Evolutionary conservation across 2,329 filamentous ascomycete species (phyloP).

Genomic region (Parastagonospora nodorum): DNA sequence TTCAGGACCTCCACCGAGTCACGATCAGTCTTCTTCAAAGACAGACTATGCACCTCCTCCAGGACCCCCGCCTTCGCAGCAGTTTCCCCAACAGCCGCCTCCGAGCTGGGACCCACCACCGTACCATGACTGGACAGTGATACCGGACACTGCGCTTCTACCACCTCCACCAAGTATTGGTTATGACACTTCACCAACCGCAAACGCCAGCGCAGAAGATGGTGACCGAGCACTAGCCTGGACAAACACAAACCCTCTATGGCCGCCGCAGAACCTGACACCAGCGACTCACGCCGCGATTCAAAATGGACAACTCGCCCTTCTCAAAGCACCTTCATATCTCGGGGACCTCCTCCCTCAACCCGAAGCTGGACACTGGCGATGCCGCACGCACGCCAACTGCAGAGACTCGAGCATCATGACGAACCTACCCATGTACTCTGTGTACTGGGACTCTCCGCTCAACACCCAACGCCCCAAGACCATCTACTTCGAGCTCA

Average conservation of each 20-base stretch:
- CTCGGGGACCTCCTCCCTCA: slow-evolving; percentile 54
- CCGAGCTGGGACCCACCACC: slow-evolving; percentile 55
- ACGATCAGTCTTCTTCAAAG: slow-evolving; percentile 12
- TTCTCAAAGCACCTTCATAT: slow-evolving; percentile 40
- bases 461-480: slow-evolving; percentile 59
- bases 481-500: slow-evolving; percentile 74
- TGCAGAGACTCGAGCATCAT: slow-evolving; percentile 67
- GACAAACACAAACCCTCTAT: slow-evolving; percentile 66
- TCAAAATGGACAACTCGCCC: slow-evolving; percentile 55
- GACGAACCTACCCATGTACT: slow-evolving; percentile 72
- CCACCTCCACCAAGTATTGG: slow-evolving; percentile 73
- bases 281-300: slow-evolving; percentile 56
- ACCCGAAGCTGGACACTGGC: slow-evolving; percentile 44
- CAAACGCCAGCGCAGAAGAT: slow-evolving; percentile 70
- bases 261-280: slow-evolving; percentile 58
- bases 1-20: slow-evolving; percentile 19
- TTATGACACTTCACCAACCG: slow-evolving; percentile 68
- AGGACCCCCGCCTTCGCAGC: slow-evolving; percentile 29
- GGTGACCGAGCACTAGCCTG: slow-evolving; percentile 69
- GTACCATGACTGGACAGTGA: slow-evolving; percentile 74
- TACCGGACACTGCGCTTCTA: slow-evolving; percentile 74
- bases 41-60: slow-evolving; percentile 19
- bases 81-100: slow-evolving; percentile 38
- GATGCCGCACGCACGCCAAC: slow-evolving; percentile 50
- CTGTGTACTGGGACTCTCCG: slow-evolving; percentile 62